These are phyloP conservation scores for Priceomyces medius DNA, from an alignment of 805 yeast species.

Conservation along the genomic window DNA sequence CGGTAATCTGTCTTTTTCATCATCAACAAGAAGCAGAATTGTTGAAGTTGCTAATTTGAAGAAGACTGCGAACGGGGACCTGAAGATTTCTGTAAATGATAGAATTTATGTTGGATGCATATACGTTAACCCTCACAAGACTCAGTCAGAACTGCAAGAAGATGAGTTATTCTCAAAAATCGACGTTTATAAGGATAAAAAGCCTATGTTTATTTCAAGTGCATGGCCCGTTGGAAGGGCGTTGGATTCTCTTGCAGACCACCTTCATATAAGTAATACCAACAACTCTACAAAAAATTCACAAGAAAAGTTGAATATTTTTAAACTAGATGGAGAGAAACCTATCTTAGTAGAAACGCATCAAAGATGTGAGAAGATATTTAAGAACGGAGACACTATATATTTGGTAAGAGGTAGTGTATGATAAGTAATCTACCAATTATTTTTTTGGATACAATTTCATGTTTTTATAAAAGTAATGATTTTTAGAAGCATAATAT, in stretches of 20 bases:
- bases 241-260: constrained; percentile 51
- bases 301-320: constrained; percentile 47
- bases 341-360: constrained; percentile 29
- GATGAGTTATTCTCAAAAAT: constrained; percentile 22
- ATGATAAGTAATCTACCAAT: too few relatives aligned
- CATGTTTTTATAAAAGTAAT: too few relatives aligned
- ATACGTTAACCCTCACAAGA: constrained; percentile 31
- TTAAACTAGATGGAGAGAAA: constrained; percentile 29
- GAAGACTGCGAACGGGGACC: constrained; percentile 53
- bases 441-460: too few relatives aligned
- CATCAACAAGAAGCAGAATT: neutral
- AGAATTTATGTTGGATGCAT: constrained; percentile 51
- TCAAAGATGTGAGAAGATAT: constrained; percentile 38
- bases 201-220: constrained; percentile 48
- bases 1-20: constrained; percentile 1
- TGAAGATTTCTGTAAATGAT: constrained; percentile 40
- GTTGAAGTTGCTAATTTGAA: constrained; percentile 37
- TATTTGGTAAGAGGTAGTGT: constrained; percentile 52
- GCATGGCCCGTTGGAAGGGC: constrained; percentile 62
- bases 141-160: constrained; percentile 18
- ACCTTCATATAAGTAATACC: constrained; percentile 45
- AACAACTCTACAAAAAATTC: constrained; percentile 47
- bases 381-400: constrained; percentile 50
- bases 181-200: constrained; percentile 25
- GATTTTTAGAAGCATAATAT: neutral